Conservation (phyloP, 2,329 filamentous ascomycete genomes). For the Cytospora chrysosperma region DNA sequence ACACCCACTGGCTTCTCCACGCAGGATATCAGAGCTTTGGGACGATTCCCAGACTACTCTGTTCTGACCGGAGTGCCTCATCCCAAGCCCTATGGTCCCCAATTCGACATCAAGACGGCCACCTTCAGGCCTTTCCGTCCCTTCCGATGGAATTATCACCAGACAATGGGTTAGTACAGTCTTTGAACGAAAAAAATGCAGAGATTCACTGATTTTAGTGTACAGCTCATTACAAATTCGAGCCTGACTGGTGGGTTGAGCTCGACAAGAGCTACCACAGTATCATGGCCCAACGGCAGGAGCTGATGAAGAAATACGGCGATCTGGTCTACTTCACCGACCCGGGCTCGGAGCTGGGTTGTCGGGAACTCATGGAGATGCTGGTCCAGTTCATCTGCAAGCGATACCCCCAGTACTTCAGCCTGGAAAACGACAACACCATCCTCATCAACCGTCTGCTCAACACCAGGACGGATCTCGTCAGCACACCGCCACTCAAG, state of each 20-base stretch:
- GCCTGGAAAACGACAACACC: constrained; percentile 49
- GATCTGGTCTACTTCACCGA: constrained; percentile 63
- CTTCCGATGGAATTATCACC: constrained; percentile 81
- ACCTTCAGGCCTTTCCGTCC: constrained; percentile 74
- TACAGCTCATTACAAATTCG: constrained; percentile 72
- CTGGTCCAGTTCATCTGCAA: constrained; percentile 74
- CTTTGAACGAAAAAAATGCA: not conserved
- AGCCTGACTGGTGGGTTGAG: constrained; percentile 87
- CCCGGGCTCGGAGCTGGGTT: constrained; percentile 74
- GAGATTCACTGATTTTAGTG: constrained; percentile 12
- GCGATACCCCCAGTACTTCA: constrained; percentile 75
- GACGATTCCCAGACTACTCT: constrained; percentile 79
- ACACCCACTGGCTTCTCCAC: constrained; percentile 64
- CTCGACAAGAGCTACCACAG: constrained; percentile 70
- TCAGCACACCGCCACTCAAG: constrained; percentile 61
- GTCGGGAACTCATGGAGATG: constrained; percentile 89
- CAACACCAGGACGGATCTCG: constrained; percentile 59
- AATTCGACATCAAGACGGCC: constrained; percentile 69
- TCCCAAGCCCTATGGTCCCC: constrained; percentile 55
- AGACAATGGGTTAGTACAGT: constrained; percentile 78
- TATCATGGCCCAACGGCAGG: constrained; percentile 67
- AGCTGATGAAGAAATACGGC: constrained; percentile 63
- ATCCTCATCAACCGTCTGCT: constrained; percentile 70
- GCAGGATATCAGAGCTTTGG: constrained; percentile 66
- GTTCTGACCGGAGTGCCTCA: constrained; percentile 71